phyloP scores from a whole-genome alignment of 768 basidiomycete species.

The Suillus cothurnatus region DNA sequence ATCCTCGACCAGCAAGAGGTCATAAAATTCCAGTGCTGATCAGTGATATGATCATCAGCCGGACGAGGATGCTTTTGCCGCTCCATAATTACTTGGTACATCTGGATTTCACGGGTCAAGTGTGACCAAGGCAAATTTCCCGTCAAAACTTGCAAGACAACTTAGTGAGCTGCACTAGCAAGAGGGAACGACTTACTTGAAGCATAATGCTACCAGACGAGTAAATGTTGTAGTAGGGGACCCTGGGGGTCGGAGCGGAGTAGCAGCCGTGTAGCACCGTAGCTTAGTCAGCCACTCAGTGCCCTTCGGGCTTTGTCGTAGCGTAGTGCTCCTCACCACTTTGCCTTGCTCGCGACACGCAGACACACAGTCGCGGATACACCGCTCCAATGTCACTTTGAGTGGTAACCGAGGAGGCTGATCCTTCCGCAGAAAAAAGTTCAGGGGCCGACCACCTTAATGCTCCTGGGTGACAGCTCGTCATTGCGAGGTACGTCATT shows the following conservation, averaged over 20 bases:
- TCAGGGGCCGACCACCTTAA: constrained; percentile 46
- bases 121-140: neutral
- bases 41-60: neutral
- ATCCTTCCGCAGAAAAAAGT: constrained; percentile 26
- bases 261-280: too few relatives aligned
- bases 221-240: too few relatives aligned
- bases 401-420: neutral
- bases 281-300: too few relatives aligned
- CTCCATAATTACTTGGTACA: neutral
- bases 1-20: neutral
- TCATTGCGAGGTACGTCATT: constrained; percentile 10
- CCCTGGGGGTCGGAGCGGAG: too few relatives aligned
- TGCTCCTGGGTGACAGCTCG: constrained; percentile 22
- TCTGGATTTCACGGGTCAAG: neutral
- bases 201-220: constrained; percentile 42
- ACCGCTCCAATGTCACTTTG: too few relatives aligned
- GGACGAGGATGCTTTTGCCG: neutral
- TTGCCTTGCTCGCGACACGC: too few relatives aligned
- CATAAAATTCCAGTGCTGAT: neutral
- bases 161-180: neutral
- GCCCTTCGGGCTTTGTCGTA: too few relatives aligned
- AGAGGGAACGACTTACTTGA: constrained; percentile 13
- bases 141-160: neutral
- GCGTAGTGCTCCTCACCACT: too few relatives aligned
- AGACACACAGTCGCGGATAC: too few relatives aligned